Evolutionary conservation across 2,329 filamentous ascomycete genomes (phyloP).

Genomic region (Colletotrichum truncatum): DNA sequence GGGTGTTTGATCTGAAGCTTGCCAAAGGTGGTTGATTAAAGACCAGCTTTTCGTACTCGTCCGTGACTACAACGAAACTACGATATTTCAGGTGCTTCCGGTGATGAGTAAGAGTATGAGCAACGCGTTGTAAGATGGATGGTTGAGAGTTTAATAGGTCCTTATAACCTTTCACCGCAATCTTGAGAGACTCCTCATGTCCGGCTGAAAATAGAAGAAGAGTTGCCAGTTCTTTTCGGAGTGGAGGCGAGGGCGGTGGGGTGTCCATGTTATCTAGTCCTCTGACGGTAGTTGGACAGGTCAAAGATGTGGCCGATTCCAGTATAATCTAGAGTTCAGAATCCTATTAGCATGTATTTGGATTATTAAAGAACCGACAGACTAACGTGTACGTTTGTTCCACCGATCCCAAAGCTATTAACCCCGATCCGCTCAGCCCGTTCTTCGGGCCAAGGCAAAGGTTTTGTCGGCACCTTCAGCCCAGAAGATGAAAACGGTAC

Average conservation of each 20-base stretch:
- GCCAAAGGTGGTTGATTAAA: conserved; percentile 32
- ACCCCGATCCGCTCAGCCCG: conserved; percentile 41
- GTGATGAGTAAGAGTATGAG: conserved; percentile 40
- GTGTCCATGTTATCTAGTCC: conserved; percentile 5
- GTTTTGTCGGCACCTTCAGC: conserved; percentile 37
- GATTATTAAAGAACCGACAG: not conserved
- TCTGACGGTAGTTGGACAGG: not conserved
- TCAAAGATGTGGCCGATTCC: conserved; percentile 1
- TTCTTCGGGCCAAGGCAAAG: conserved; percentile 36
- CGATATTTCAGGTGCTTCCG: conserved; percentile 39
- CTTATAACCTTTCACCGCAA: conserved; percentile 35
- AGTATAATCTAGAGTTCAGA: conserved; percentile 4
- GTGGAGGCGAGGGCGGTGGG: conserved; percentile 11
- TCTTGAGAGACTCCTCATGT: conserved; percentile 34
- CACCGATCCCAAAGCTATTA: conserved; percentile 51
- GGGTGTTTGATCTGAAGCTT: conserved; percentile 19
- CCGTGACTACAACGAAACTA: conserved; percentile 32
- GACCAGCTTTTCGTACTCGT: conserved; percentile 28
- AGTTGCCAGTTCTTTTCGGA: not conserved
- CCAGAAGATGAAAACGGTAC: conserved; percentile 34
- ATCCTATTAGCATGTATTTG: not conserved
- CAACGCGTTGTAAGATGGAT: conserved; percentile 30
- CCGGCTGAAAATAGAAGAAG: conserved; percentile 31
- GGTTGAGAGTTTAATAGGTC: conserved; percentile 31
- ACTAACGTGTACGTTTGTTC: conserved; percentile 47